phyloP scores from a whole-genome alignment of 2,329 filamentous ascomycete species.

The Ceratocystiopsis brevicomis region DNA sequence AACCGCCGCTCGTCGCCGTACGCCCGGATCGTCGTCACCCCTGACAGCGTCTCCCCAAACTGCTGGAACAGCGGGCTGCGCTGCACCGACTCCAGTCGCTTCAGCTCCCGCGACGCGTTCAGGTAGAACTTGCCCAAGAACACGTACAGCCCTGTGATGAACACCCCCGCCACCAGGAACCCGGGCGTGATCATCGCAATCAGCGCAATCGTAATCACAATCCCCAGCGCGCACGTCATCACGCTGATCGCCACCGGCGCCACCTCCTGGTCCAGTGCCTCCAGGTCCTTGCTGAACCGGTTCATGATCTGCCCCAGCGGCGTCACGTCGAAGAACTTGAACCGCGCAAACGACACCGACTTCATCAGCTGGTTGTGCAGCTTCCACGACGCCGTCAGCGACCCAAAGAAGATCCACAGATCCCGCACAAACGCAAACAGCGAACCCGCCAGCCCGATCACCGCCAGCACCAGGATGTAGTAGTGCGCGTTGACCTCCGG shows the following conservation, averaged over 20 bases:
- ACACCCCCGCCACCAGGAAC: conserved; percentile 70
- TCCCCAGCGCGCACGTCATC: conserved; percentile 42
- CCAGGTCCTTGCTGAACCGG: conserved; percentile 92
- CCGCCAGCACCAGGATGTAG: conserved; percentile 67
- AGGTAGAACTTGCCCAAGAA: conserved; percentile 77
- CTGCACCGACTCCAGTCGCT: conserved; percentile 84
- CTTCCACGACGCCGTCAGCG: conserved; percentile 67
- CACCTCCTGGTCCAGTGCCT: conserved; percentile 88
- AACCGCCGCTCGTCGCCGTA: conserved; percentile 91
- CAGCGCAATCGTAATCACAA: conserved; percentile 70
- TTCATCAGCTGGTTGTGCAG: conserved; percentile 66
- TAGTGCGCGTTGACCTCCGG: conserved; percentile 61
- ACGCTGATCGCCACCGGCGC: conserved; percentile 72
- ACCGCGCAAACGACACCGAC: conserved; percentile 70
- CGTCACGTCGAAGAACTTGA: conserved; percentile 95
- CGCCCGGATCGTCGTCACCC: conserved; percentile 90
- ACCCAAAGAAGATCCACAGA: conserved; percentile 79
- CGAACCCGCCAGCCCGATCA: conserved; percentile 61
- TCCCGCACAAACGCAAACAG: conserved; percentile 68
- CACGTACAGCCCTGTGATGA: conserved; percentile 71
- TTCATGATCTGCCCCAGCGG: conserved; percentile 95
- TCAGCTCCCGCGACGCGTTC: conserved; percentile 80
- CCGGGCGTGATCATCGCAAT: conserved; percentile 79
- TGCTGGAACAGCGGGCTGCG: conserved; percentile 93
- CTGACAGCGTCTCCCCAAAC: conserved; percentile 85